phyloP scores from a whole-genome alignment of 176 grass and related monocot genomes.

The Zoysia pacifica region DNA sequence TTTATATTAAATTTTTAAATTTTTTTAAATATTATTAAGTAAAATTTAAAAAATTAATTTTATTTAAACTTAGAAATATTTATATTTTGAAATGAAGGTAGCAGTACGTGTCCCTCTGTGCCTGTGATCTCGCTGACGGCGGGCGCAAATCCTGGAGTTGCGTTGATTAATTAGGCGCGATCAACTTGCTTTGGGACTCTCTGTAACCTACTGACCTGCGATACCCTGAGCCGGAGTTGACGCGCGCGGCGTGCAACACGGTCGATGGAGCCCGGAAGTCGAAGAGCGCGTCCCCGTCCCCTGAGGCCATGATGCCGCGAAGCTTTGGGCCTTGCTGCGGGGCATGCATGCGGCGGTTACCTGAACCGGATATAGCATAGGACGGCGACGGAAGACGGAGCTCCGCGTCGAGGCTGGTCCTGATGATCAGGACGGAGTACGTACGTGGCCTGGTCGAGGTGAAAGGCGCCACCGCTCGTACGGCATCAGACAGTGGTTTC shows the following conservation, averaged over 20 bases:
- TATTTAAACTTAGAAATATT: no score
- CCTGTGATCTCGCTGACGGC: not conserved
- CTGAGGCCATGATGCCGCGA: no score
- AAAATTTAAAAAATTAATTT: no score
- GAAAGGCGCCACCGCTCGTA: not conserved
- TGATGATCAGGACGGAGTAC: not conserved
- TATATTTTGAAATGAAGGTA: no score
- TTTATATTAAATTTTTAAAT: no score
- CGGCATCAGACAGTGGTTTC: slow-evolving; percentile 1
- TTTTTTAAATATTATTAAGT: no score
- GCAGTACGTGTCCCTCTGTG: no score
- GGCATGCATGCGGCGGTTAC: no score
- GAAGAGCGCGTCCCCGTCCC: not conserved
- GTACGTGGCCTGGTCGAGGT: not conserved
- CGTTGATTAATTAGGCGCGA: not conserved
- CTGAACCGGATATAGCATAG: no score
- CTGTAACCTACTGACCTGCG: no score
- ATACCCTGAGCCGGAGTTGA: no score
- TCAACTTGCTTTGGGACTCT: not conserved
- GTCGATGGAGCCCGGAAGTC: not conserved
- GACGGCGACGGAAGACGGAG: not conserved
- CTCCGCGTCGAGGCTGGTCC: not conserved
- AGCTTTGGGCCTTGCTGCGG: no score
- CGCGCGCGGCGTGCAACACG: not conserved
- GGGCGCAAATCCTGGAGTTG: not conserved